Conservation (phyloP, 2,329 filamentous ascomycete species). For the Triangularia setosa region DNA sequence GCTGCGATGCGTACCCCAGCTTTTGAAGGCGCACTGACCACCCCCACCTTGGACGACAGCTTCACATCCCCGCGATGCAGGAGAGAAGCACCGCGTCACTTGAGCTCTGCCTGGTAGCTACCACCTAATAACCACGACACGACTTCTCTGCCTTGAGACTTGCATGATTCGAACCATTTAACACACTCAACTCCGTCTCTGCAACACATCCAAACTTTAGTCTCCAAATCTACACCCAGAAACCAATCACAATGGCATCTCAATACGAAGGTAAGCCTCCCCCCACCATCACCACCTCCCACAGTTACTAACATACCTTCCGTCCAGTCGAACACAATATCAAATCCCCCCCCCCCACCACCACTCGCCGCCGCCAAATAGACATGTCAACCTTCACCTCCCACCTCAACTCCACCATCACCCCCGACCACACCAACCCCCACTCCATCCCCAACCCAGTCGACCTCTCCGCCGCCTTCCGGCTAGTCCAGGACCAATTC, state of each 20-base stretch:
- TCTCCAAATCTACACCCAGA: not conserved
- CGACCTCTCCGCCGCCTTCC: conserved; percentile 54
- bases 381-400: conserved; percentile 63
- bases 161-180: not conserved
- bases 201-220: not conserved
- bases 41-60: conserved; percentile 10
- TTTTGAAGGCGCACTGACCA: conserved; percentile 18
- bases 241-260: conserved; percentile 44
- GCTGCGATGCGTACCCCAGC: not conserved
- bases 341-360: conserved; percentile 38
- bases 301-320: not conserved
- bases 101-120: conserved; percentile 21
- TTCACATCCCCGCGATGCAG: conserved; percentile 16
- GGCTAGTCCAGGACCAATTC: conserved; percentile 57
- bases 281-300: conserved; percentile 4
- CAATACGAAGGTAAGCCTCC: conserved; percentile 52
- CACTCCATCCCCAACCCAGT: conserved; percentile 58
- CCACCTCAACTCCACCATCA: conserved; percentile 41
- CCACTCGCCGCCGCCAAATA: conserved; percentile 48
- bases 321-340: conserved; percentile 61
- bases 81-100: conserved; percentile 27
- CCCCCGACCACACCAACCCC: conserved; percentile 43
- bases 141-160: not conserved
- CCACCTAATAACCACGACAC: not conserved
- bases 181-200: not conserved